Conservation (phyloP, 371 early-diverging fungal genomes). For the Rhizomucor pusillus region DNA sequence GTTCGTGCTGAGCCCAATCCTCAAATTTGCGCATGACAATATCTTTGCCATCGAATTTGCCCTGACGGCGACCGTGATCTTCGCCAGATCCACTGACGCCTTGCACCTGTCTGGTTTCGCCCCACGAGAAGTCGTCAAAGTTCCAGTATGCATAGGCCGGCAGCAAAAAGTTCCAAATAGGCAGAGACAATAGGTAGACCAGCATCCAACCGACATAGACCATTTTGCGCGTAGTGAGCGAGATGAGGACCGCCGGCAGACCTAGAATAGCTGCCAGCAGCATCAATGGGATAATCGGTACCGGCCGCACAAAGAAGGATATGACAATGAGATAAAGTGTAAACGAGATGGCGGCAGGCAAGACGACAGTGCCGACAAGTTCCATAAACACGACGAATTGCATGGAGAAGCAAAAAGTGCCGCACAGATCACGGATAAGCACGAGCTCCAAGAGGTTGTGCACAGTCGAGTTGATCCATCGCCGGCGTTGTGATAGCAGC, state of each 20-base stretch:
- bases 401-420: conserved; percentile 96
- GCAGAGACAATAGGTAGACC: conserved; percentile 84
- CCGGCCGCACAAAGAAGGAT: conserved; percentile 55
- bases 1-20: conserved; percentile 43
- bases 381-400: conserved; percentile 94
- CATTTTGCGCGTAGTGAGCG: conserved; percentile 79
- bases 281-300: conserved; percentile 64
- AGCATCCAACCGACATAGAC: conserved; percentile 90
- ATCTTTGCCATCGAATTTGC: conserved; percentile 49
- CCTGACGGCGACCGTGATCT: conserved; percentile 50
- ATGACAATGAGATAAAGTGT: conserved; percentile 74
- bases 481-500: conserved; percentile 88
- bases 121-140: conserved; percentile 98
- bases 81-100: conserved; percentile 70
- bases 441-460: conserved; percentile 92
- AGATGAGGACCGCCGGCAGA: conserved; percentile 83
- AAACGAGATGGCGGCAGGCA: conserved; percentile 91
- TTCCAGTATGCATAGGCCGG: conserved; percentile 97
- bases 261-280: conserved; percentile 76
- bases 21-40: conserved; percentile 48
- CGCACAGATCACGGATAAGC: conserved; percentile 89
- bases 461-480: conserved; percentile 98
- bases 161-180: conserved; percentile 92
- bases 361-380: conserved; percentile 88
- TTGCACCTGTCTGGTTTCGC: conserved; percentile 82